Percentiles rank a stretch among this genome's conserved stretches.
Evolutionary conservation across 495 filamentous ascomycete species (phyloP).

Genomic region (Extremus antarcticus): DNA sequence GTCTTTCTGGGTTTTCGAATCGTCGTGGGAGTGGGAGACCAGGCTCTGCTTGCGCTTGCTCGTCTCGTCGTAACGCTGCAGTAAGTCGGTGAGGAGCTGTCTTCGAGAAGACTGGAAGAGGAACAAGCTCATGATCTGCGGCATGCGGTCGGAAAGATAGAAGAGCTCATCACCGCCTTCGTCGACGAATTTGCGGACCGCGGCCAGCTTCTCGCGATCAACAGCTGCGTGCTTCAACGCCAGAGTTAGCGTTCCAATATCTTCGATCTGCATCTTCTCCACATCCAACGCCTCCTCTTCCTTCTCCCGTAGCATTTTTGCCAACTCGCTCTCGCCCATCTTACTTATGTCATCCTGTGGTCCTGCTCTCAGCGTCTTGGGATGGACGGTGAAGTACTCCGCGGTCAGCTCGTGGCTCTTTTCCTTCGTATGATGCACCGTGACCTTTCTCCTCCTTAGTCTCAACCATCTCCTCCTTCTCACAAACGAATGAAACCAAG

Average conservation of each 20-base stretch:
- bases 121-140: conserved; percentile 72
- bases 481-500: conserved; percentile 89
- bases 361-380: conserved; percentile 24
- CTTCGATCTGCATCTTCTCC: conserved; percentile 45
- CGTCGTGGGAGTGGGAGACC: conserved; percentile 8
- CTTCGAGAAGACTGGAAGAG: conserved; percentile 81
- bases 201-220: conserved; percentile 82
- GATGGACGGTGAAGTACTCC: conserved; percentile 81
- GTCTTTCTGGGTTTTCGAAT: conserved; percentile 4
- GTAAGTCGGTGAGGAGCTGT: conserved; percentile 59
- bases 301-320: conserved; percentile 5
- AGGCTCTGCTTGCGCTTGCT: conserved; percentile 27
- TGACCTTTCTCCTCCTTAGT: conserved; percentile 54
- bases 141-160: conserved; percentile 58
- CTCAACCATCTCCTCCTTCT: conserved; percentile 80
- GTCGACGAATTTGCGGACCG: conserved; percentile 65
- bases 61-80: conserved; percentile 46
- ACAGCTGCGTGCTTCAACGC: conserved; percentile 58
- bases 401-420: conserved; percentile 55
- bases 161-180: conserved; percentile 68
- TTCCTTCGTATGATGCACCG: conserved; percentile 26
- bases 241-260: conserved; percentile 54
- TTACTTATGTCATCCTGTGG: conserved; percentile 15
- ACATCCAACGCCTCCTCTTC: conserved; percentile 24
- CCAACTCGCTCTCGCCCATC: conserved; percentile 1